Conservation (phyloP, 805 yeast genomes). For the Metschnikowia vanudenii region DNA sequence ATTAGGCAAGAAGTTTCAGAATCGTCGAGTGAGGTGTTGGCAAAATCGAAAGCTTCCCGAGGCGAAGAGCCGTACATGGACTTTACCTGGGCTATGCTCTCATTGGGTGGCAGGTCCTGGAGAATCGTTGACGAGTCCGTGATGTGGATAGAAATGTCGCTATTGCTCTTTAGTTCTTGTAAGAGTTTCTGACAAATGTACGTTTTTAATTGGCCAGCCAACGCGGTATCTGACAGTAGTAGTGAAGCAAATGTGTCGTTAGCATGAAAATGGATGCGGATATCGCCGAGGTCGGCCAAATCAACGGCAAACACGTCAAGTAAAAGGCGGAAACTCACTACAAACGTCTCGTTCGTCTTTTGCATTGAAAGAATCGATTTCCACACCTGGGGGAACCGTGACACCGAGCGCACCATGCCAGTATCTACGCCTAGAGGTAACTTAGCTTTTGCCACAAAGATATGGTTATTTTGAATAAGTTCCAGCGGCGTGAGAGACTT, state of each 20-base stretch:
- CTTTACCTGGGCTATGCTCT: constrained; percentile 7
- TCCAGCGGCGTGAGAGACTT: constrained; percentile 29
- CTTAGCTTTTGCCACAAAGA: constrained; percentile 30
- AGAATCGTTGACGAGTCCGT: constrained; percentile 16
- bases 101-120: constrained; percentile 20
- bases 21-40: constrained; percentile 13
- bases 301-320: constrained; percentile 25
- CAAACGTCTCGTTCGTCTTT: constrained; percentile 29
- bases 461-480: constrained; percentile 33
- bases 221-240: constrained; percentile 26
- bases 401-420: constrained; percentile 1
- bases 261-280: constrained; percentile 26
- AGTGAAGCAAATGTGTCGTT: constrained; percentile 32
- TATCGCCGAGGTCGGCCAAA: constrained; percentile 15
- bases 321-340: constrained; percentile 29
- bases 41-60: constrained; percentile 5
- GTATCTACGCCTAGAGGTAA: constrained; percentile 4
- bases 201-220: constrained; percentile 25
- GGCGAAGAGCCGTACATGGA: neutral
- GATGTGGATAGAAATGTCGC: constrained; percentile 15
- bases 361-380: constrained; percentile 13
- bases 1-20: constrained; percentile 8
- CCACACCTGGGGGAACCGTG: constrained; percentile 17
- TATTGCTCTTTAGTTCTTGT: constrained; percentile 14
- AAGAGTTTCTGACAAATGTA: constrained; percentile 26